Evolutionary conservation across 768 basidiomycete genomes (phyloP).

Genomic region (Cystobasidium ongulense): DNA sequence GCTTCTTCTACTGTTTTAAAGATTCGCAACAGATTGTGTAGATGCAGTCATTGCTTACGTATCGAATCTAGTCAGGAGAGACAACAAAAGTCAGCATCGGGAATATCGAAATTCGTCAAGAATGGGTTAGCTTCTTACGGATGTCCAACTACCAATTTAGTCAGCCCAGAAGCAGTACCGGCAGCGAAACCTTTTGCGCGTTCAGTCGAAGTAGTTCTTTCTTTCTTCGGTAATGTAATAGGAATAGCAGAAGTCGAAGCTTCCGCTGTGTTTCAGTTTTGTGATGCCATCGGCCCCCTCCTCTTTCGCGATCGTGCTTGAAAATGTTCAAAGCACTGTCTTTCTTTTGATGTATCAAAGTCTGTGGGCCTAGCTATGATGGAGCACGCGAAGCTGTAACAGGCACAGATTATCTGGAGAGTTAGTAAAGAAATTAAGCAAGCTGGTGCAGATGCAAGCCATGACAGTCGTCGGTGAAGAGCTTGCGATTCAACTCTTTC

Average conservation of each 20-base stretch:
- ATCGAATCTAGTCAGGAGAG: background rate
- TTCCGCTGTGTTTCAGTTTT: background rate
- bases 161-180: constrained; percentile 35
- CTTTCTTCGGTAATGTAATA: background rate
- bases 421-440: too few relatives aligned
- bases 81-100: background rate
- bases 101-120: background rate
- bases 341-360: too few relatives aligned
- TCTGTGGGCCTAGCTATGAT: too few relatives aligned
- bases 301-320: background rate
- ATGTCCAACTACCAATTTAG: constrained; percentile 38
- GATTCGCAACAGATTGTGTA: background rate
- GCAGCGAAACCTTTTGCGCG: constrained; percentile 36
- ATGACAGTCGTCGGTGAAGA: too few relatives aligned
- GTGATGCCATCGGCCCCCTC: background rate
- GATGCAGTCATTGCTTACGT: background rate
- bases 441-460: too few relatives aligned
- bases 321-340: background rate
- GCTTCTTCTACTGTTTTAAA: too few relatives aligned
- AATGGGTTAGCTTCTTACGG: background rate
- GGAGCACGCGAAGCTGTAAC: too few relatives aligned
- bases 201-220: background rate
- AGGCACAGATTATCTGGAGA: too few relatives aligned
- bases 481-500: too few relatives aligned
- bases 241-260: background rate